Base-by-base conservation (phyloP, 1,139 yeast species). In the Oligophagozyma castellii region DNA sequence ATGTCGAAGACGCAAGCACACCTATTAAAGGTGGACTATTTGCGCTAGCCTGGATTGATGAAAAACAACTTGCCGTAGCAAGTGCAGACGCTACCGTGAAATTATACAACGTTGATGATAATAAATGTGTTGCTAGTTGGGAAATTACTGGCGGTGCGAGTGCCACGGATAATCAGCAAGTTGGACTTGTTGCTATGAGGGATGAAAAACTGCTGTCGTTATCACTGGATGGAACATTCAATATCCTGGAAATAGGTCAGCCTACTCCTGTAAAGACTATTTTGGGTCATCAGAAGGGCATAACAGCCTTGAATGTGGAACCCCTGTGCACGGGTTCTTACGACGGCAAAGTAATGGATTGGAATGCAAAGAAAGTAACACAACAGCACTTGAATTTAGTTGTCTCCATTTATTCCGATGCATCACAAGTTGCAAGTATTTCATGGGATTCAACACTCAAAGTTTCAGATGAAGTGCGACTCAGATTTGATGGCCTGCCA, bases 371-470 rank as follows among this genome's bases (percentile, higher is more conserved):
- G 3, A 43, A 53, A 1, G 51, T 62, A 14, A 39, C 53, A 10
- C 58, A 54, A 5, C 57, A 59, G 7, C 89, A 79, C 49, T 43
- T 64, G 2, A 78, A 77, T 43, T 63, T 73, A 40, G 63, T 81
- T 21, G 70, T 65, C 7, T 27, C 74, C 59, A 20, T 46, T 50
- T 35, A 48, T 36, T 12, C 44, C 48, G 14, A 40, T 37, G 23
- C 52, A 42, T 39, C 72, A 8, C 10, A 7, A 18, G 24, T 24
- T 23, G 56, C 67, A 32, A 65, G 92, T 12, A 60, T 73, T 18
- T 93, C 86, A 2, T 86, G 96, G 96, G 98, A 89, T 52, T 93
- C 83, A 47, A 67, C 70, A n/a, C 45, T 84, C 29, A 70, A 67
- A 44, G 44, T 59, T 3, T 51, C 48, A 24, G 52, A 48, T 16